phyloP scores from a whole-genome alignment of 148 eudicot species.

The Agrostemma githago region DNA sequence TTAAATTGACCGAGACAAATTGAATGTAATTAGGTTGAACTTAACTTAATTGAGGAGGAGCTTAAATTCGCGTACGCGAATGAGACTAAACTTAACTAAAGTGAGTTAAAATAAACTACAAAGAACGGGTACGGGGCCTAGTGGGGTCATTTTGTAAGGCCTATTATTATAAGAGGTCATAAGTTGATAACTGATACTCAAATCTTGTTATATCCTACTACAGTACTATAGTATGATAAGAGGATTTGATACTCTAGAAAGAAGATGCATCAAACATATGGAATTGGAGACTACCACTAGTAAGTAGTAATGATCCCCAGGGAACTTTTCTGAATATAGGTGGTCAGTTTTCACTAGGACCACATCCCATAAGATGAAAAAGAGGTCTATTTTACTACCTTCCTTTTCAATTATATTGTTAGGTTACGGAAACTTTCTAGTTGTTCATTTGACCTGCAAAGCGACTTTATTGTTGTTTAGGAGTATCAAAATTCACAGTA shows the following conservation, averaged over 20 bases:
- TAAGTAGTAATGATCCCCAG: conserved; percentile 1
- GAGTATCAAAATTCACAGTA: background rate
- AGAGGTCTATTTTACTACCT: background rate
- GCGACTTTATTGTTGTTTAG: background rate
- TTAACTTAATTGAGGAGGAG: too few relatives aligned
- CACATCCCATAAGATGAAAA: conserved; percentile 6
- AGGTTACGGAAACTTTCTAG: background rate
- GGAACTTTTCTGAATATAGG: background rate
- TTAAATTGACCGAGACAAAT: too few relatives aligned
- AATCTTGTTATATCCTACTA: conserved; percentile 18
- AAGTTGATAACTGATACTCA: background rate
- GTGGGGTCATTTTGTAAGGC: conserved; percentile 2
- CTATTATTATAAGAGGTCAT: background rate
- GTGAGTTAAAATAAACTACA: too few relatives aligned
- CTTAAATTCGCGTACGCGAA: too few relatives aligned
- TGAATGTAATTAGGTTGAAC: too few relatives aligned
- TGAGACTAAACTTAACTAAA: too few relatives aligned
- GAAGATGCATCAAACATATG: background rate
- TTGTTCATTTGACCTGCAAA: background rate
- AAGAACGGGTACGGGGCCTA: background rate
- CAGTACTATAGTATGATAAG: conserved; percentile 9
- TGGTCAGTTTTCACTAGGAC: conserved; percentile 9
- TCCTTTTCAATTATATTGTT: conserved; percentile 16
- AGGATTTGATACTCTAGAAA: conserved; percentile 14
- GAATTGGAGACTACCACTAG: conserved; percentile 6